Evolutionary conservation across 768 basidiomycete species (phyloP).

Genomic region (Glaciozyma antarctica): DNA sequence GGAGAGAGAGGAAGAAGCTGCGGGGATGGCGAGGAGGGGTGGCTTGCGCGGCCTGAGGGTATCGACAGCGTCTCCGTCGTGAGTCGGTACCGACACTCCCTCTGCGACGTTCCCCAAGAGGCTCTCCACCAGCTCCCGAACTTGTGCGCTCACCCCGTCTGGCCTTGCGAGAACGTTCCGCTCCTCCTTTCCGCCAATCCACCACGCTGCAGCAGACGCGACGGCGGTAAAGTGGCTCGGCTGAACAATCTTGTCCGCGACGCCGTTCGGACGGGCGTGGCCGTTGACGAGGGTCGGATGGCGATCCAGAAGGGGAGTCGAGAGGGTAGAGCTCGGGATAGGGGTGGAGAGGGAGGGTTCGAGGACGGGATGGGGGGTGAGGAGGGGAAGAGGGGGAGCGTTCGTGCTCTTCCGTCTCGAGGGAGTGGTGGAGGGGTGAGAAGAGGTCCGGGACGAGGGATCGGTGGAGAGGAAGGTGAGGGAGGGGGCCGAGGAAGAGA

Average conservation of each 20-base stretch:
- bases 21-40: not conserved
- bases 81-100: not conserved
- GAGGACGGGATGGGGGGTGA: not conserved
- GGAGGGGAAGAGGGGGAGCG: not conserved
- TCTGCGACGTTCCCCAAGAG: not conserved
- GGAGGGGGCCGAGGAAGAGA: not conserved
- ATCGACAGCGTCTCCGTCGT: not conserved
- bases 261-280: not conserved
- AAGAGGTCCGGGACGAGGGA: too few species aligned
- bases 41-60: not conserved
- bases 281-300: not conserved
- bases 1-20: conserved; percentile 13
- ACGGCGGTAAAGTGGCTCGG: conserved; percentile 1
- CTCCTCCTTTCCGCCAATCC: not conserved
- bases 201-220: not conserved
- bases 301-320: not conserved
- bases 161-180: not conserved
- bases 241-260: conserved; percentile 1
- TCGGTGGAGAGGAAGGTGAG: too few species aligned
- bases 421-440: too few species aligned
- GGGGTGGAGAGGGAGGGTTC: not conserved
- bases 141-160: not conserved
- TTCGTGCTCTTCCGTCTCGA: not conserved
- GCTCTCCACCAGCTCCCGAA: not conserved
- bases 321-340: not conserved